Evolutionary conservation across 1,284 basidiomycete genomes (phyloP), one percentile per base, ranked within the genome.

Genomic region (Cryptococcus sp.): DNA sequence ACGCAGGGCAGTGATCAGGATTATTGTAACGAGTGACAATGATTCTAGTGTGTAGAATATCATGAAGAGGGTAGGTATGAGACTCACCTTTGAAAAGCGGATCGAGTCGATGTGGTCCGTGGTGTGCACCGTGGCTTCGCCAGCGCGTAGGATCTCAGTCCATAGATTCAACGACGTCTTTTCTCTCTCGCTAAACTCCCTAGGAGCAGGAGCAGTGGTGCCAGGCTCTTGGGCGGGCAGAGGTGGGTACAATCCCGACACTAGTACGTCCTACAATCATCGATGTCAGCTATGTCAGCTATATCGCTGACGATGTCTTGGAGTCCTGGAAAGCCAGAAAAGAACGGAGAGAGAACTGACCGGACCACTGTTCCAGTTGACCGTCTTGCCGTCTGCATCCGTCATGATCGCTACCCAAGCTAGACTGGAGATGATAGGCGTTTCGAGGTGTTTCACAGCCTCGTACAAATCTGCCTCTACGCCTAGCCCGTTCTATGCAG

Each of bases 401-500:
- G 73, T 66, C 61, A 73, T 67, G 23, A 73, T 59, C 19, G 65
- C 63, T 50, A 76, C 68, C 68, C 69, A 77, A 11, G 67, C 69
- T n/a, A 67, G 55, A 47, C 64, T 69, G 3, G 72, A 73, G 42
- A 79, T 57, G 22, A 79, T 62, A 0, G 76, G 77, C 13, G 65
- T 57, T 8, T 64, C 55, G 8, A 62, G 60, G 10, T 73, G 66
- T 58, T 83, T 82, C 11, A 87, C 70, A 0, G 83, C 81, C 4
- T 82, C 66, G 66, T 87, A 86, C 30, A 90, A 77, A 58, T 89
- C 88, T 27, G 78, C 79, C 69, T 91, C 89, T 22, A 90, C 85
- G 30, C 85, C 86, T 5, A 92, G 79, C 1, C 90, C 89, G 71
- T 92, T 91, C 71, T 77, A 50, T 35, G 7, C 35, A 11, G 30